phyloP scores from a whole-genome alignment of 441 rosid genomes.

The Euphorbia celastroides region DNA sequence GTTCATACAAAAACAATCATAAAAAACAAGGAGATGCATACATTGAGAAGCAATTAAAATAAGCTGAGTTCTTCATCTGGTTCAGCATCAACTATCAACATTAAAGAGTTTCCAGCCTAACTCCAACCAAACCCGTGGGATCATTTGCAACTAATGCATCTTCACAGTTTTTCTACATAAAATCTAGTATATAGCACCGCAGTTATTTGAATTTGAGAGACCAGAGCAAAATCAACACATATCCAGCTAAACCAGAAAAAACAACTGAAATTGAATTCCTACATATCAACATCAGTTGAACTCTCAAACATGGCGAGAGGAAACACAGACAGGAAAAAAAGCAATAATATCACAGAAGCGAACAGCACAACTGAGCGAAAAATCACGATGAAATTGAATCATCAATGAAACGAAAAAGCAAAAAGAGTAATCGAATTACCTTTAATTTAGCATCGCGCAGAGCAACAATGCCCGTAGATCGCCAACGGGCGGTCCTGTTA shows the following conservation, averaged over 20 bases:
- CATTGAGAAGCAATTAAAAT: not conserved
- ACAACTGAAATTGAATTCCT: not conserved
- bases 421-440: slow-evolving; percentile 27
- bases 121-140: not conserved
- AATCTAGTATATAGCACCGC: not conserved
- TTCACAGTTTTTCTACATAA: too few species aligned
- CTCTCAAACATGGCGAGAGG: not conserved
- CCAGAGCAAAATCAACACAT: not conserved
- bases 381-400: too few species aligned
- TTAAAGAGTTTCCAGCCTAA: not conserved
- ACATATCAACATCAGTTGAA: not conserved
- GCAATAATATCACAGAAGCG: too few species aligned
- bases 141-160: not conserved
- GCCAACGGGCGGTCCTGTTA: slow-evolving; percentile 66
- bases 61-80: not conserved
- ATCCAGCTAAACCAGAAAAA: not conserved
- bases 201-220: not conserved
- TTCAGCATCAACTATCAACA: not conserved
- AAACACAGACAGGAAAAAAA: not conserved
- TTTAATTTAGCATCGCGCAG: slow-evolving; percentile 87
- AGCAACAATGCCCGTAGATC: slow-evolving; percentile 90
- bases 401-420: too few species aligned
- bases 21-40: too few species aligned
- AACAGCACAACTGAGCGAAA: too few species aligned
- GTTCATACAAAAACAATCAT: slow-evolving; percentile 20